A percentile compares a stretch with the other conserved stretches of the same genome.
phyloP scores from a whole-genome alignment of 192 early-diverging fungal species.

The Podila epicladia region DNA sequence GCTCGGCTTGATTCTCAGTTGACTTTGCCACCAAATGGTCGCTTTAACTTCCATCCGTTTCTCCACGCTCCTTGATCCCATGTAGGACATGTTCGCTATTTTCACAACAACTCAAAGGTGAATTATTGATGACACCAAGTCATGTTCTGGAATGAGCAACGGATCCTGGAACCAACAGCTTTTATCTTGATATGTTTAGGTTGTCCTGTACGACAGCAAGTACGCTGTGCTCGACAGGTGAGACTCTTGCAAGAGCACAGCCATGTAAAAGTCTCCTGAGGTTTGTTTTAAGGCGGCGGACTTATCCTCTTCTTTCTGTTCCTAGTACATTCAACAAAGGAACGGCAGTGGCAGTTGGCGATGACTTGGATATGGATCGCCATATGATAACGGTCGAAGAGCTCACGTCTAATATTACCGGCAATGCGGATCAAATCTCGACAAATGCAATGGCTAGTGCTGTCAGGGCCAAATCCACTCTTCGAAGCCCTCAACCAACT shows the following conservation, averaged over 20 bases:
- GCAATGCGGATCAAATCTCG: conserved; percentile 8
- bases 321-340: conserved; percentile 33
- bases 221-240: conserved; percentile 56
- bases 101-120: conserved; percentile 48
- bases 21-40: conserved; percentile 6
- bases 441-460: not conserved
- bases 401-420: conserved; percentile 17
- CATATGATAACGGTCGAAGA: conserved; percentile 58
- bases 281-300: no score
- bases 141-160: no score
- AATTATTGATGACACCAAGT: not conserved
- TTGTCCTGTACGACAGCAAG: conserved; percentile 57
- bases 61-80: conserved; percentile 17
- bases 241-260: not conserved
- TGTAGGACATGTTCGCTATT: conserved; percentile 41
- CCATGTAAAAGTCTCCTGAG: no score
- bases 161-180: no score
- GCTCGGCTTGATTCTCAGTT: not conserved
- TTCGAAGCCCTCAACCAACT: not conserved
- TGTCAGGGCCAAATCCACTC: not conserved
- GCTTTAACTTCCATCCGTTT: conserved; percentile 29
- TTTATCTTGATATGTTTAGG: conserved; percentile 11
- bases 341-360: conserved; percentile 31
- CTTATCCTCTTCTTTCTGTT: not conserved
- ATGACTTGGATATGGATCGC: conserved; percentile 63